Percentiles rank a stretch among this genome's conserved stretches.
Evolutionary conservation across 2,329 filamentous ascomycete genomes (phyloP).

Genomic region (Myriangium duriaei): DNA sequence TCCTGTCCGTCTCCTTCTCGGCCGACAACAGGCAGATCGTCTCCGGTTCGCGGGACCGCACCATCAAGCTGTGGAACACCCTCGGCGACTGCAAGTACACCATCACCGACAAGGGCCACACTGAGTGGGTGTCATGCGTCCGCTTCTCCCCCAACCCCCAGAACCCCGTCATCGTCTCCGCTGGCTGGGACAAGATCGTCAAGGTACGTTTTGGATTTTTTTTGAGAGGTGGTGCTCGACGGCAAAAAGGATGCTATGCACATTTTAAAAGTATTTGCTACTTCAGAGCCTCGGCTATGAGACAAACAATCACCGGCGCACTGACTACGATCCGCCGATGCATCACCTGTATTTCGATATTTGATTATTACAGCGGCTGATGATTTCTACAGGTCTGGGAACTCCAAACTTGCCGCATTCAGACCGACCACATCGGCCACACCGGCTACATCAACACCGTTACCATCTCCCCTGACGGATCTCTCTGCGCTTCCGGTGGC

Average conservation of each 20-base stretch:
- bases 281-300: conserved; percentile 99
- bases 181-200: conserved; percentile 99
- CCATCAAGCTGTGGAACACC: conserved; percentile 99
- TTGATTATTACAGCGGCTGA: conserved; percentile 9
- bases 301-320: conserved; percentile 85
- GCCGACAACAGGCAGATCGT: conserved; percentile 99
- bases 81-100: conserved; percentile 99
- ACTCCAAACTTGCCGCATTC: conserved; percentile 96
- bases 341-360: conserved; percentile 8
- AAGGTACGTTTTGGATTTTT: conserved; percentile 59
- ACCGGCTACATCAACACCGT: conserved; percentile 99
- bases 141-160: conserved; percentile 99
- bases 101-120: conserved; percentile 99
- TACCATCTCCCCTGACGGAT: conserved; percentile 98
- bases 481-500: conserved; percentile 95
- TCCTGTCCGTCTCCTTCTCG: conserved; percentile 99
- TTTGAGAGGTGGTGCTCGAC: conserved; percentile 10
- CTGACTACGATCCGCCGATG: conserved; percentile 45
- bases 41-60: conserved; percentile 93
- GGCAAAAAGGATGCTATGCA: conserved; percentile 80
- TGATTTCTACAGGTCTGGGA: conserved; percentile 71
- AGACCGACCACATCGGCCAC: conserved; percentile 99
- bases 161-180: conserved; percentile 98
- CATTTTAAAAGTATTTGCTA: conserved; percentile 96
- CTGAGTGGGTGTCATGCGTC: conserved; percentile 99